phyloP scores from a whole-genome alignment of 2,329 filamentous ascomycete genomes.

The Lasiodiplodia citricola region DNA sequence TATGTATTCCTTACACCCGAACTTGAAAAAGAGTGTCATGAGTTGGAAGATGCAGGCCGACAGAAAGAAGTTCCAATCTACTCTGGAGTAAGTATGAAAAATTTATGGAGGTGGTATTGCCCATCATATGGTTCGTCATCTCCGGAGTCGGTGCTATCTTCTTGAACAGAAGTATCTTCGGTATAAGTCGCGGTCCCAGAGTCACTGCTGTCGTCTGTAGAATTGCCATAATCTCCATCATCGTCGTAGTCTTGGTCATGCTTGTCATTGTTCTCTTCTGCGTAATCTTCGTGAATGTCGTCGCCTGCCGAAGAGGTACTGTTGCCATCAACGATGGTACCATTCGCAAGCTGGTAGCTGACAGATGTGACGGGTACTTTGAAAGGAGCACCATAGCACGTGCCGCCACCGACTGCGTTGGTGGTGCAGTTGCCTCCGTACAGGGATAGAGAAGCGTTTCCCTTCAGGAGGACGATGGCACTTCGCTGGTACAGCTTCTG shows the following conservation, averaged over 20 bases:
- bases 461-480: neutral
- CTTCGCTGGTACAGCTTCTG: slow-evolving; percentile 5
- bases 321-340: neutral
- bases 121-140: neutral
- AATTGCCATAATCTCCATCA: no score
- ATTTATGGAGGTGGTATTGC: neutral
- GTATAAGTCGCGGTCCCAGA: neutral
- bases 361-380: neutral
- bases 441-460: neutral
- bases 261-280: neutral
- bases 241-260: neutral
- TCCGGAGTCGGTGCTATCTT: neutral
- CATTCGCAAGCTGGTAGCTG: neutral
- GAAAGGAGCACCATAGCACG: slow-evolving; percentile 4
- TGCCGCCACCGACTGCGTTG: slow-evolving; percentile 2
- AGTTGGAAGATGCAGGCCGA: no score
- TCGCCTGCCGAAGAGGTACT: neutral
- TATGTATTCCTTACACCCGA: no score
- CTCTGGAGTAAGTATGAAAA: no score
- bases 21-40: no score
- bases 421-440: neutral
- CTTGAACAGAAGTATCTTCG: neutral
- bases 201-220: neutral
- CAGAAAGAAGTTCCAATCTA: no score
- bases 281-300: neutral